These are phyloP conservation scores for Chrysosporium keratinophilum DNA, from an alignment of 2,329 filamentous ascomycete species.

Conservation along the genomic window DNA sequence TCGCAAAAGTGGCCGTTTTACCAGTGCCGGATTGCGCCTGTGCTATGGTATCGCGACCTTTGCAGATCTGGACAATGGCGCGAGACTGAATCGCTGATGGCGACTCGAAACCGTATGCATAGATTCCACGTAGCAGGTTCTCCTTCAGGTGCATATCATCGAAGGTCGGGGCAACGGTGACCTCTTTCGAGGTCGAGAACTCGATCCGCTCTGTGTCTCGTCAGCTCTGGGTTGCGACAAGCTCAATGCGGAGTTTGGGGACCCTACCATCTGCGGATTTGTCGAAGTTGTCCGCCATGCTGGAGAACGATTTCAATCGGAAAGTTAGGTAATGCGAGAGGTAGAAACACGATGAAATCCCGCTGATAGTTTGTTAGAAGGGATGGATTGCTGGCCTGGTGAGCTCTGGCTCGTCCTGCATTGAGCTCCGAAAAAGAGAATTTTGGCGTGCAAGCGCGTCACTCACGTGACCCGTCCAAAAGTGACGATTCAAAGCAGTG, in stretches of 20 bases:
- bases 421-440: slow-evolving; percentile 1
- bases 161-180: slow-evolving; percentile 82
- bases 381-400: background rate
- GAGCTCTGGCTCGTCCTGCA: background rate
- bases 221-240: slow-evolving; percentile 1
- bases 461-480: background rate
- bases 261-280: slow-evolving; percentile 63
- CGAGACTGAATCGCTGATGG: slow-evolving; percentile 95
- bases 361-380: background rate
- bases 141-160: slow-evolving; percentile 97
- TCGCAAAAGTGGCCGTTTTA: slow-evolving; percentile 94
- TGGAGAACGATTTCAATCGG: slow-evolving; percentile 25
- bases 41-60: slow-evolving; percentile 95
- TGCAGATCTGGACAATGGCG: slow-evolving; percentile 97
- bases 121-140: slow-evolving; percentile 90
- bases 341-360: background rate
- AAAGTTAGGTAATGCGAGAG: background rate
- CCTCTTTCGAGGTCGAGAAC: slow-evolving; percentile 96
- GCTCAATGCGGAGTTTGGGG: background rate
- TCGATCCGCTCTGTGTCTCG: slow-evolving; percentile 68
- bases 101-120: slow-evolving; percentile 97
- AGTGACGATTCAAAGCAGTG: no score
- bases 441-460: background rate
- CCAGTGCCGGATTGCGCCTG: slow-evolving; percentile 95
- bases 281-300: slow-evolving; percentile 88